phyloP scores from a whole-genome alignment of 78 protist genomes.

The Creolimax fragrantissima region DNA sequence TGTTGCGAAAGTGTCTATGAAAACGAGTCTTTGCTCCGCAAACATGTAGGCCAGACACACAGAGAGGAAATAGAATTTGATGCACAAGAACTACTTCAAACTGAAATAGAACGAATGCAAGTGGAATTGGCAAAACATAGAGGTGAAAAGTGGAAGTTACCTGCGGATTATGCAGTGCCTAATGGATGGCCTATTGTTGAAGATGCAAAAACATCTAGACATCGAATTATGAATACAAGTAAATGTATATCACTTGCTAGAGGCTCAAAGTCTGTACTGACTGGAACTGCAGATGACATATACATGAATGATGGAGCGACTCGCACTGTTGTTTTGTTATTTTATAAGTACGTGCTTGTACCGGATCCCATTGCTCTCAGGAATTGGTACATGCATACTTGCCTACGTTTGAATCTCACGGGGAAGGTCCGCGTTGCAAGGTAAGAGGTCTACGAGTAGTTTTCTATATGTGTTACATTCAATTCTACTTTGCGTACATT shows the following conservation, averaged over 20 bases:
- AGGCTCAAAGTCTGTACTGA: too few relatives aligned
- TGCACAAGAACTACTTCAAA: neutral
- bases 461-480: too few relatives aligned
- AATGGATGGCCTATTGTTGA: neutral
- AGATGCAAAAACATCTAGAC: neutral
- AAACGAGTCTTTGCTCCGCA: neutral
- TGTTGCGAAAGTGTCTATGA: neutral
- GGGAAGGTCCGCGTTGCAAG: neutral
- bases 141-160: neutral
- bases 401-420: neutral
- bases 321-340: neutral
- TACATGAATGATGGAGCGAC: neutral
- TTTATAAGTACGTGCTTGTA: neutral
- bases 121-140: neutral
- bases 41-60: neutral
- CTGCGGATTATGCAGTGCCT: neutral
- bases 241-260: neutral
- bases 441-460: too few relatives aligned
- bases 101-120: neutral
- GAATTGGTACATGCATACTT: neutral
- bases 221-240: neutral
- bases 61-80: neutral
- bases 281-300: neutral
- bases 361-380: neutral
- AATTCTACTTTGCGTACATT: too few relatives aligned